Conservation (phyloP, 2,329 filamentous ascomycete species). For the Aspergillaceae sp. region DNA sequence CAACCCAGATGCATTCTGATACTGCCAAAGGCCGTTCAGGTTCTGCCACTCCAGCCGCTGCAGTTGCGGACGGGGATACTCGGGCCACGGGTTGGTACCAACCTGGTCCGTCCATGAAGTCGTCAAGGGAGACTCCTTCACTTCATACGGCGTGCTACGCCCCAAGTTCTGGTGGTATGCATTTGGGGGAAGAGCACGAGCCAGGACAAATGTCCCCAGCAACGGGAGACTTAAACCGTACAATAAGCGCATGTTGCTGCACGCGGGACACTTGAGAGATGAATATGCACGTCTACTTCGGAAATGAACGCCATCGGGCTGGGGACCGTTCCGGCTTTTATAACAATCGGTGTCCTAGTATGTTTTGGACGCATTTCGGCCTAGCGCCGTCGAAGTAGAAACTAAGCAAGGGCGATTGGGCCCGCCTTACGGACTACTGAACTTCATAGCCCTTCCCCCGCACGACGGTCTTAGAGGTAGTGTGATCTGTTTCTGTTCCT, state of each 20-base stretch:
- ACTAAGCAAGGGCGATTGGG: background rate
- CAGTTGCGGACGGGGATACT: conserved; percentile 42
- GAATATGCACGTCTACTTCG: background rate
- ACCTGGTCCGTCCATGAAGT: conserved; percentile 41
- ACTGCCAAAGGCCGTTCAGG: conserved; percentile 43
- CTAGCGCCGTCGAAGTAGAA: background rate
- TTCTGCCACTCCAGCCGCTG: conserved; percentile 42
- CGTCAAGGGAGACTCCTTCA: conserved; percentile 34
- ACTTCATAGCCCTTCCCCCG: background rate
- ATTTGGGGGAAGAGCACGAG: background rate
- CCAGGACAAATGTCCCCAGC: background rate
- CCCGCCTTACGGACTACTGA: background rate
- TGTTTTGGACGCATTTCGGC: background rate
- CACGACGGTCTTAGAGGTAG: background rate
- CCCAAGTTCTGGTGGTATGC: background rate
- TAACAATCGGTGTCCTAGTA: background rate
- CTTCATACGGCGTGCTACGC: conserved; percentile 20
- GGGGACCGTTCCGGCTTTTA: background rate
- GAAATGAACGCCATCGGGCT: background rate
- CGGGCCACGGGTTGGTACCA: conserved; percentile 42
- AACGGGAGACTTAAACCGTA: background rate
- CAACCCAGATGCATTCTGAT: conserved; percentile 31
- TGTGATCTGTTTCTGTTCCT: background rate
- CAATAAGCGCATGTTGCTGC: background rate
- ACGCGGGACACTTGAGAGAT: background rate